phyloP scores from a whole-genome alignment of 2,329 filamentous ascomycete species.

The Aureobasidium lini region DNA sequence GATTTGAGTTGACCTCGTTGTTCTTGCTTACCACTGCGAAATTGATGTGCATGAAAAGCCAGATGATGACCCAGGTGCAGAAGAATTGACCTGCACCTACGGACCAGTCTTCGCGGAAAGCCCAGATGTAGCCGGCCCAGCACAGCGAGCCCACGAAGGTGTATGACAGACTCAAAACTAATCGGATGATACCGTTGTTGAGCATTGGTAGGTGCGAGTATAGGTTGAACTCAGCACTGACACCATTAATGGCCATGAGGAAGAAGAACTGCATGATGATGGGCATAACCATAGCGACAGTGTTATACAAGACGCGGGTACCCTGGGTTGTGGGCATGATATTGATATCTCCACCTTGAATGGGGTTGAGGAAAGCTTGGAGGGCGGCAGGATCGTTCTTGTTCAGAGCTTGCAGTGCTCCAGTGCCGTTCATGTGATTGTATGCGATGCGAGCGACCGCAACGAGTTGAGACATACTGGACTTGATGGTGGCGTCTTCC shows the following conservation, averaged over 20 bases:
- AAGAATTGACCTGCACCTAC: constrained; percentile 35
- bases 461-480: constrained; percentile 28
- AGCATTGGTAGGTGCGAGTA: constrained; percentile 27
- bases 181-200: constrained; percentile 30
- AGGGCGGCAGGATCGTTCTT: constrained; percentile 27
- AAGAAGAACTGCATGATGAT: constrained; percentile 45
- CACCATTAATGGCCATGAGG: constrained; percentile 38
- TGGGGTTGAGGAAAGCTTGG: constrained; percentile 33
- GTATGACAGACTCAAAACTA: constrained; percentile 30
- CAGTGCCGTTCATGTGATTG: constrained; percentile 27
- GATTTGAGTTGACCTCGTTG: no score
- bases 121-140: constrained; percentile 37
- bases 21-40: constrained; percentile 27
- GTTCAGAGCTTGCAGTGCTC: constrained; percentile 20
- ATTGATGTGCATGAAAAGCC: constrained; percentile 39
- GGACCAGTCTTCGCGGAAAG: constrained; percentile 35
- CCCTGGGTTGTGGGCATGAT: constrained; percentile 37
- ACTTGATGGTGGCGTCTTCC: constrained; percentile 29
- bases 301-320: constrained; percentile 39
- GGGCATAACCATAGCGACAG: constrained; percentile 37
- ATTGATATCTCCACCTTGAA: constrained; percentile 29
- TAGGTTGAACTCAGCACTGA: constrained; percentile 33
- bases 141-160: constrained; percentile 36
- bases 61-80: constrained; percentile 37
- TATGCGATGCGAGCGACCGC: constrained; percentile 30